Conservation (phyloP, 345 rosid species). For the Mercurialis annua region DNA sequence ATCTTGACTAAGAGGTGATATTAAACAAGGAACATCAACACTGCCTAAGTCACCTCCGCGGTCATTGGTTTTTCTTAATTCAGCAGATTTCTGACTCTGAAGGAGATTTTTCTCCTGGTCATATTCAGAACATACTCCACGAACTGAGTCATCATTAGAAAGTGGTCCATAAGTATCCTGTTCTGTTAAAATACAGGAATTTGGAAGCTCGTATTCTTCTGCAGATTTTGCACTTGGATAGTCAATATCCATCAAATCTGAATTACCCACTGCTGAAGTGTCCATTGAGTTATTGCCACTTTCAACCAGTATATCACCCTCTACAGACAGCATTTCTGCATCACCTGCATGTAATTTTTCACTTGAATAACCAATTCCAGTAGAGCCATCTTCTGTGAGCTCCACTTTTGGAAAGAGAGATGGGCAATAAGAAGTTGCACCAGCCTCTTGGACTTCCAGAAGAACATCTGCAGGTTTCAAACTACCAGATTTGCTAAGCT, state of each 20-base stretch:
- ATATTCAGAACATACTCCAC: constrained; percentile 27
- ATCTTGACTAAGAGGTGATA: constrained; percentile 23
- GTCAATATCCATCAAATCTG: constrained; percentile 21
- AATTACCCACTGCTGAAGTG: constrained; percentile 22
- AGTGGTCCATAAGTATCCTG: constrained; percentile 21
- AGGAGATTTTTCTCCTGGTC: constrained; percentile 7
- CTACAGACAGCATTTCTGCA: constrained; percentile 23
- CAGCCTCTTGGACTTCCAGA: constrained; percentile 20
- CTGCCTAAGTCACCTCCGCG: constrained; percentile 12
- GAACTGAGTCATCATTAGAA: constrained; percentile 17
- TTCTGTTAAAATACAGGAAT: constrained; percentile 18
- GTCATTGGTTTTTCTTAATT: constrained; percentile 10
- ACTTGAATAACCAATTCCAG: constrained; percentile 20
- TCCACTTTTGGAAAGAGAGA: constrained; percentile 18
- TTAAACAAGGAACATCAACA: constrained; percentile 14
- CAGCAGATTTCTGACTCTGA: constrained; percentile 14
- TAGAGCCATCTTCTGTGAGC: constrained; percentile 22
- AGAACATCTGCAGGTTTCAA: constrained; percentile 15
- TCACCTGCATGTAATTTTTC: constrained; percentile 17
- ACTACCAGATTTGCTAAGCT: constrained; percentile 12
- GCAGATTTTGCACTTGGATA: constrained; percentile 22
- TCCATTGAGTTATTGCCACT: constrained; percentile 7
- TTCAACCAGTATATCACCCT: constrained; percentile 24
- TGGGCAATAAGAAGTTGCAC: constrained; percentile 15
- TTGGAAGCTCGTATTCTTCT: constrained; percentile 25